Evolutionary conservation across 495 filamentous ascomycete species (phyloP).

Genomic region (Lasiosphaeria hispida): DNA sequence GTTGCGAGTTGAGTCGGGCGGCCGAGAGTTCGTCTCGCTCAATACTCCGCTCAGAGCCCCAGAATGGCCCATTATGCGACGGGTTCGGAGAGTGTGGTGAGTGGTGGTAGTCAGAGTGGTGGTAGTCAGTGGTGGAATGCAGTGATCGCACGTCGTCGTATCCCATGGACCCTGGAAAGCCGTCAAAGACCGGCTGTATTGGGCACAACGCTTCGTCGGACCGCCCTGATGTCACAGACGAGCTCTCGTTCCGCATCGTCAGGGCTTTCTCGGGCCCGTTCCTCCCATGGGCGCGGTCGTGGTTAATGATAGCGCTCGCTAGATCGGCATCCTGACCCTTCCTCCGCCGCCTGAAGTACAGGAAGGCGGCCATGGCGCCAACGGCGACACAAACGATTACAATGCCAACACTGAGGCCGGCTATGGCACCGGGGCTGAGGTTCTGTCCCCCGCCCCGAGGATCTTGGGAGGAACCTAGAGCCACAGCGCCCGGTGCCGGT

Average conservation of each 20-base stretch:
- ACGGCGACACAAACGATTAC: slow-evolving; percentile 18
- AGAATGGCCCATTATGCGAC: slow-evolving; percentile 16
- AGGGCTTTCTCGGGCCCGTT: slow-evolving; percentile 19
- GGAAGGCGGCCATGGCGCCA: slow-evolving; percentile 30
- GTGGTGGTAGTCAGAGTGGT: slow-evolving; percentile 23
- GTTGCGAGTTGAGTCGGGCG: slow-evolving; percentile 29
- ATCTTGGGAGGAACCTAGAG: slow-evolving; percentile 1
- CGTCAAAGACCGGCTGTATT: slow-evolving; percentile 32
- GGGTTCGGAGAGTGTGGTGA: slow-evolving; percentile 28
- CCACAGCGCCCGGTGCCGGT: slow-evolving; percentile 10
- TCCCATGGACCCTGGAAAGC: slow-evolving; percentile 34
- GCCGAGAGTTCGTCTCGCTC: slow-evolving; percentile 33
- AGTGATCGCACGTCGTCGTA: slow-evolving; percentile 33
- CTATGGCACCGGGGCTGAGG: slow-evolving; percentile 28
- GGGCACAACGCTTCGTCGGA: slow-evolving; percentile 30
- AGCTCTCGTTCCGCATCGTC: slow-evolving; percentile 8
- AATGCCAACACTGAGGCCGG: slow-evolving; percentile 28
- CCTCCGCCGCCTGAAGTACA: slow-evolving; percentile 29
- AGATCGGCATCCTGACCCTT: slow-evolving; percentile 15
- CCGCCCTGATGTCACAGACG: slow-evolving; percentile 23
- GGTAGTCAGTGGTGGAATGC: slow-evolving; percentile 12
- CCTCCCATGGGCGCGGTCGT: slow-evolving; percentile 23
- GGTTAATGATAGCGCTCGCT: slow-evolving; percentile 20
- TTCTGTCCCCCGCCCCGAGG: slow-evolving; percentile 9
- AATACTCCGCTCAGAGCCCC: slow-evolving; percentile 19